Evolutionary conservation across 345 rosid genomes (phyloP), one percentile per base, ranked within the genome.

Genomic region (Geranium brycei): DNA sequence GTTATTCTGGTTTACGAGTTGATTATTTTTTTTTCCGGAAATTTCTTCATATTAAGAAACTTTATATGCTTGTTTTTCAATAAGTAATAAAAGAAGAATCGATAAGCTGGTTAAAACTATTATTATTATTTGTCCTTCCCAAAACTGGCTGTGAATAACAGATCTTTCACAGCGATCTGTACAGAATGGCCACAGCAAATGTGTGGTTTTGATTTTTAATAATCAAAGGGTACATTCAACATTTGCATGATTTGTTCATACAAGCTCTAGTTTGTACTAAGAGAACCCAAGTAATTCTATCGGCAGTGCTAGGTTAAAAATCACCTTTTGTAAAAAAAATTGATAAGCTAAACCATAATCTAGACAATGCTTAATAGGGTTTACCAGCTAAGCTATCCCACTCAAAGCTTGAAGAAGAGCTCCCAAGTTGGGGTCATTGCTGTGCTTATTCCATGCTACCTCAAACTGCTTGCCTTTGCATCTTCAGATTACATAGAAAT

Each of bases 381-480:
- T 35, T 35, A 35, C 11, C 53, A 47, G 47, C 47, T 38, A 38
- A 38, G 47, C 53, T 47, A 61, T 59, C 62, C 31, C 69, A 17
- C 77, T 73, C 58, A 79, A 35, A 14, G 76, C 65, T 57, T 58
- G 57, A 17, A 55, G 60, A 3, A 81, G 81, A 65, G 62, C 31
- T 17, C 58, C 76, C 75, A 92, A 77, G 75, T 87, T 83, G 19
- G 84, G 80, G 76, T 93, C 96, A 59, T 74, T 78, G 64, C 58
- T 72, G 73, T 79, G 81, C 81, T 78, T 82, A 55, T 71, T 78
- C 99, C 99, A 87, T 28, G 78, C 80, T 62, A 76, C 68, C 74
- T 78, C 80, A 56, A 90, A 86, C 66, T 85, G 91, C 55, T 19
- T 8, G 57, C 88, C 77, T 76, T 86, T 89, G 81, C 84, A 85